Percentiles rank a stretch among this genome's conserved stretches.
phyloP scores from a whole-genome alignment of 1,284 basidiomycete genomes.

The Thelephora terrestris region DNA sequence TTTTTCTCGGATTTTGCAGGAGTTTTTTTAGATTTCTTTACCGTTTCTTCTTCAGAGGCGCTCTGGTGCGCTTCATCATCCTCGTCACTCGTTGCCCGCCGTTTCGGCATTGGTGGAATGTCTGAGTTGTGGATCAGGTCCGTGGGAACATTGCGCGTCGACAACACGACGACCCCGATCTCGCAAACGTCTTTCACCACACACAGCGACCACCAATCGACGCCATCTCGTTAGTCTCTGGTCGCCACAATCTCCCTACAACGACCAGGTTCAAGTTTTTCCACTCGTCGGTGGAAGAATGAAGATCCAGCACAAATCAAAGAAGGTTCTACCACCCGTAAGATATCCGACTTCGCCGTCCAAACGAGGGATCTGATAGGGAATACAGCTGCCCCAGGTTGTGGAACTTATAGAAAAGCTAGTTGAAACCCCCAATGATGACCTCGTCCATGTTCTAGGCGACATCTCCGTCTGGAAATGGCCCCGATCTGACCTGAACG shows the following conservation, averaged over 20 bases:
- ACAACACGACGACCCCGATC: background rate
- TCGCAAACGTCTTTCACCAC: background rate
- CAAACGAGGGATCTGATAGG: background rate
- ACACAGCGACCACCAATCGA: background rate
- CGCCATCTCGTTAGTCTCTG: background rate
- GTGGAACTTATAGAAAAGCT: slow-evolving; percentile 64
- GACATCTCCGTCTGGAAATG: slow-evolving; percentile 81
- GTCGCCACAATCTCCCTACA: slow-evolving; percentile 10
- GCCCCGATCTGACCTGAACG: slow-evolving; percentile 94
- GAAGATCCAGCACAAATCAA: slow-evolving; percentile 75
- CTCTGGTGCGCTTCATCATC: slow-evolving; percentile 15
- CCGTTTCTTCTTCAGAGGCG: slow-evolving; percentile 8
- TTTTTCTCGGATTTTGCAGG: slow-evolving; percentile 9
- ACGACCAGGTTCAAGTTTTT: slow-evolving; percentile 16
- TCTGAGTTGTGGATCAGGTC: slow-evolving; percentile 5
- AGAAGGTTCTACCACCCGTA: slow-evolving; percentile 65
- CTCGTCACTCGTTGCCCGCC: slow-evolving; percentile 14
- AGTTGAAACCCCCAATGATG: slow-evolving; percentile 51
- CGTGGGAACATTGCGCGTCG: slow-evolving; percentile 13
- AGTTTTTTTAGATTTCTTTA: slow-evolving; percentile 8
- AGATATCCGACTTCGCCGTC: slow-evolving; percentile 17
- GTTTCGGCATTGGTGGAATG: slow-evolving; percentile 10
- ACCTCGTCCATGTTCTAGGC: slow-evolving; percentile 53
- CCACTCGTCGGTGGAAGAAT: slow-evolving; percentile 45
- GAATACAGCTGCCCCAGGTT: slow-evolving; percentile 59